phyloP scores from a whole-genome alignment of 164 flowering plant species.

The grape (Vitis vinifera) region ASM3070453v1 NC_081816.1:79501-80000 shows the following conservation, averaged over 20 bases:
- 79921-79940: conserved; percentile 40
- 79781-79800: conserved; percentile 94
- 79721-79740: conserved; percentile 1
- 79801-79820: conserved; percentile 97
- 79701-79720: not conserved
- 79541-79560: not conserved
- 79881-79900: conserved; percentile 93
- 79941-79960: conserved; percentile 1
- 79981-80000: too few species aligned
- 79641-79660: not conserved
- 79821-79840: conserved; percentile 94
- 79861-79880: conserved; percentile 95
- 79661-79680: not conserved
- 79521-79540: not conserved
- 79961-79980: not conserved
- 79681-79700: not conserved
- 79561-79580: not conserved
- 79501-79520: not conserved
- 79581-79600: not conserved
- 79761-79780: conserved; percentile 69
- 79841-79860: conserved; percentile 99
- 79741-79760: not conserved
- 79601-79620: not conserved
- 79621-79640: not conserved
- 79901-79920: conserved; percentile 97